Evolutionary conservation across 1,139 yeast species (phyloP).

Genomic region (Pichia sp.): DNA sequence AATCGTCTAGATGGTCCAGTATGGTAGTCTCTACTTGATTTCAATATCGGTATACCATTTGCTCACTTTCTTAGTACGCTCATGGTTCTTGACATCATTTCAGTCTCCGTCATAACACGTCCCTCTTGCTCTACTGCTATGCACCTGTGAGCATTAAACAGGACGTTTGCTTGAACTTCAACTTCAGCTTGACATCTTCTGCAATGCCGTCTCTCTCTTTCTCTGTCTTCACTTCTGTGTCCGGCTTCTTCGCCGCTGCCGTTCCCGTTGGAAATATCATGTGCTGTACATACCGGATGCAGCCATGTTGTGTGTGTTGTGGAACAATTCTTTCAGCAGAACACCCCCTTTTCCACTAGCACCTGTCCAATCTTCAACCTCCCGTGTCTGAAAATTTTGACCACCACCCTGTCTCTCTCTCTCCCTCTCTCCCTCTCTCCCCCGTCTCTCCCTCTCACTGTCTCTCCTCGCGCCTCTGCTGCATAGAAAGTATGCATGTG

Average conservation of each 20-base stretch:
- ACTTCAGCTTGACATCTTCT: neutral
- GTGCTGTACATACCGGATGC: conserved; percentile 52
- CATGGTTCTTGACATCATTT: too few relatives aligned
- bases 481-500: conserved; percentile 1
- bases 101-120: too few relatives aligned
- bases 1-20: too few relatives aligned
- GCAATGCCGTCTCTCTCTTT: neutral
- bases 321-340: too few relatives aligned
- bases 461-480: neutral
- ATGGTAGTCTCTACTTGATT: too few relatives aligned
- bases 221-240: too few relatives aligned
- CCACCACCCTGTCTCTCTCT: neutral
- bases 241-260: neutral
- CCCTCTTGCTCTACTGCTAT: too few relatives aligned
- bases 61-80: too few relatives aligned
- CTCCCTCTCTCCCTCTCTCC: neutral
- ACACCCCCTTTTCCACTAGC: neutral
- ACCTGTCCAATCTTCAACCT: neutral
- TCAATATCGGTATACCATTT: too few relatives aligned
- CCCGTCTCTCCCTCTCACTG: neutral
- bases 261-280: neutral
- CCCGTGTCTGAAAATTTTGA: conserved; percentile 3
- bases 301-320: conserved; percentile 42
- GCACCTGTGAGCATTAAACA: too few relatives aligned
- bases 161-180: neutral